Percentiles rank a stretch among this genome's conserved stretches.
Conservation (phyloP, 2,329 filamentous ascomycete species). For the Rutstroemia sp. region DNA sequence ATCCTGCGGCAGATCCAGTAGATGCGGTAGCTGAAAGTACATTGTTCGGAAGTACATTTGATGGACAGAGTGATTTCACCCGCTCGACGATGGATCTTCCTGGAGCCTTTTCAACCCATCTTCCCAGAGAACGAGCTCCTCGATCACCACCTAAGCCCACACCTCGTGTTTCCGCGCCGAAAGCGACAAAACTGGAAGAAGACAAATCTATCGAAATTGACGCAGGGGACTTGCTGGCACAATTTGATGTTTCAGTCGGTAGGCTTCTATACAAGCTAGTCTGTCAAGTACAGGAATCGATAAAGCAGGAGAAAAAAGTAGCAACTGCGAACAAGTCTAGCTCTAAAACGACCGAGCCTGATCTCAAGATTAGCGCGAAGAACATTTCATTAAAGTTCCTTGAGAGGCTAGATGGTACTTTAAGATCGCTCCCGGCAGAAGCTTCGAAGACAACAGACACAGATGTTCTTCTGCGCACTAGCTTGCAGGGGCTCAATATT, state of each 20-base stretch:
- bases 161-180: neutral
- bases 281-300: constrained; percentile 19
- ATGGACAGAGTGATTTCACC: constrained; percentile 17
- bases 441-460: constrained; percentile 8
- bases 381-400: constrained; percentile 27
- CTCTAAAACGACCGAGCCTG: constrained; percentile 2
- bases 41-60: constrained; percentile 15
- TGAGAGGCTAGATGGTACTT: constrained; percentile 26
- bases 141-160: neutral
- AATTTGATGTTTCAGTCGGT: constrained; percentile 30
- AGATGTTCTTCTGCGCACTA: constrained; percentile 27
- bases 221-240: constrained; percentile 22
- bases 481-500: constrained; percentile 24
- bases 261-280: constrained; percentile 27
- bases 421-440: constrained; percentile 11
- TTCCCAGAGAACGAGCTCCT: constrained; percentile 9
- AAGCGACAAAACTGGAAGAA: neutral
- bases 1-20: constrained; percentile 1
- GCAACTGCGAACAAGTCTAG: constrained; percentile 6
- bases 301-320: constrained; percentile 14
- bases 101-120: constrained; percentile 51
- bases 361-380: constrained; percentile 20
- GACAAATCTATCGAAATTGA: constrained; percentile 24
- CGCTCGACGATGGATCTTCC: constrained; percentile 44
- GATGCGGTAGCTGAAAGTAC: constrained; percentile 5